A percentile compares a stretch with the other conserved stretches of the same genome.
These are phyloP conservation scores for Phytopythium montanum DNA, from an alignment of 352 stramenopile genomes.

Conservation along the genomic window DNA sequence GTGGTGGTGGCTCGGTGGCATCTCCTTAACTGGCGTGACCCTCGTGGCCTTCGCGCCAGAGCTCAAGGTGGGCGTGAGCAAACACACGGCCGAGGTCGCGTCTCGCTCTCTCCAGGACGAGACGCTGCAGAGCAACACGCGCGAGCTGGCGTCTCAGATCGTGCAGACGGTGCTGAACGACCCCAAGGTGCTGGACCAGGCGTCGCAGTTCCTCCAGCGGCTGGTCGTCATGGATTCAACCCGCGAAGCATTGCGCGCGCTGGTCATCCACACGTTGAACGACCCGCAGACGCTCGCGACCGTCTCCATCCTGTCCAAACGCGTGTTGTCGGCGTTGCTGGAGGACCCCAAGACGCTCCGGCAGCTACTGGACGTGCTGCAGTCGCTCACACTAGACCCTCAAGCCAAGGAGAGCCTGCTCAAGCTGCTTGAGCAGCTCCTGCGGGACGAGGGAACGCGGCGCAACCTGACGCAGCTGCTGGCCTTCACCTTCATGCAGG, in stretches of 20 bases:
- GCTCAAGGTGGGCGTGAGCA: slow-evolving; percentile 75
- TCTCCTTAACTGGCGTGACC: slow-evolving; percentile 34
- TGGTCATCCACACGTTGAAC: slow-evolving; percentile 61
- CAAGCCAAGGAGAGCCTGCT: slow-evolving; percentile 43
- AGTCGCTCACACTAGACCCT: slow-evolving; percentile 42
- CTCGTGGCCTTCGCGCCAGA: slow-evolving; percentile 74
- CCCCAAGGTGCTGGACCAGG: slow-evolving; percentile 78
- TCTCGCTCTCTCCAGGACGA: slow-evolving; percentile 82
- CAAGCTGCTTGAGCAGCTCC: slow-evolving; percentile 55
- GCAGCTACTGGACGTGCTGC: slow-evolving; percentile 54
- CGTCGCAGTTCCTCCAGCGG: slow-evolving; percentile 70
- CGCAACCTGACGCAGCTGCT: slow-evolving; percentile 57
- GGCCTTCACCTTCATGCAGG: slow-evolving; percentile 61
- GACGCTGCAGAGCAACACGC: slow-evolving; percentile 67
- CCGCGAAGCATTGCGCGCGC: slow-evolving; percentile 36
- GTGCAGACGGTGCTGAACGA: slow-evolving; percentile 86
- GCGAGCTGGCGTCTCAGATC: slow-evolving; percentile 79
- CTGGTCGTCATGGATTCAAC: slow-evolving; percentile 70
- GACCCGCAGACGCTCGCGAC: slow-evolving; percentile 52
- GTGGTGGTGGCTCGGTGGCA: slow-evolving; percentile 50
- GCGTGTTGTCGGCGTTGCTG: slow-evolving; percentile 37
- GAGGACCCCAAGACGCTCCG: slow-evolving; percentile 54
- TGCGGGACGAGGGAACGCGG: slow-evolving; percentile 52
- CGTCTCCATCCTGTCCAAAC: slow-evolving; percentile 45
- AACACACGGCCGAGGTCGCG: slow-evolving; percentile 79